phyloP scores from a whole-genome alignment of 108 stramenopile genomes.

The Bacterosira constricta region DNA sequence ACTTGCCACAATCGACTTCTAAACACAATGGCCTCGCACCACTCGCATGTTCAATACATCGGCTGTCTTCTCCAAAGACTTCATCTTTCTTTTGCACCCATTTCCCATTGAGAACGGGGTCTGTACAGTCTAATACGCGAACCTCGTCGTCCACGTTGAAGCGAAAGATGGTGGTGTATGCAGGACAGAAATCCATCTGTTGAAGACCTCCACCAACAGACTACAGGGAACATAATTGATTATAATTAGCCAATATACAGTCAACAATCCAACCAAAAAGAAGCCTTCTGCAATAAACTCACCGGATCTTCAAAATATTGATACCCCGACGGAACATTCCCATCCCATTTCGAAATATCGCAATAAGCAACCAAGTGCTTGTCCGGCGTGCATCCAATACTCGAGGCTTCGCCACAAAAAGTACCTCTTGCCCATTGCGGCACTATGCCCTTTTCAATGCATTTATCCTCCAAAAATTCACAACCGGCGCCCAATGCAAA shows the following conservation, averaged over 20 bases:
- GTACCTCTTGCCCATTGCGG: constrained; percentile 37
- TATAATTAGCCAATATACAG: background rate
- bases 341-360: constrained; percentile 39
- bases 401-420: constrained; percentile 28
- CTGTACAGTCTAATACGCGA: constrained; percentile 30
- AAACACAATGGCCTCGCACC: constrained; percentile 38
- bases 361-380: constrained; percentile 37
- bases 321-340: constrained; percentile 38
- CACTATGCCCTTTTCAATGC: constrained; percentile 44
- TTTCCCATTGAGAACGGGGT: constrained; percentile 3
- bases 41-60: constrained; percentile 32
- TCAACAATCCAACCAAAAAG: background rate
- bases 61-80: constrained; percentile 25
- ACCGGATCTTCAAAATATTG: constrained; percentile 39
- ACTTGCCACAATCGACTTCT: constrained; percentile 24
- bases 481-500: constrained; percentile 61
- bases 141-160: constrained; percentile 31
- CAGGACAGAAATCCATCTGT: constrained; percentile 48
- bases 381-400: constrained; percentile 43
- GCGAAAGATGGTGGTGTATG: constrained; percentile 31
- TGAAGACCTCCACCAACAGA: constrained; percentile 38
- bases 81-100: constrained; percentile 34
- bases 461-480: constrained; percentile 52
- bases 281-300: background rate
- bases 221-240: background rate